A percentile compares a stretch with the other conserved stretches of the same genome.
Evolutionary conservation across 73 alveolate genomes (phyloP).

Genomic region (Symbiodinium natans): DNA sequence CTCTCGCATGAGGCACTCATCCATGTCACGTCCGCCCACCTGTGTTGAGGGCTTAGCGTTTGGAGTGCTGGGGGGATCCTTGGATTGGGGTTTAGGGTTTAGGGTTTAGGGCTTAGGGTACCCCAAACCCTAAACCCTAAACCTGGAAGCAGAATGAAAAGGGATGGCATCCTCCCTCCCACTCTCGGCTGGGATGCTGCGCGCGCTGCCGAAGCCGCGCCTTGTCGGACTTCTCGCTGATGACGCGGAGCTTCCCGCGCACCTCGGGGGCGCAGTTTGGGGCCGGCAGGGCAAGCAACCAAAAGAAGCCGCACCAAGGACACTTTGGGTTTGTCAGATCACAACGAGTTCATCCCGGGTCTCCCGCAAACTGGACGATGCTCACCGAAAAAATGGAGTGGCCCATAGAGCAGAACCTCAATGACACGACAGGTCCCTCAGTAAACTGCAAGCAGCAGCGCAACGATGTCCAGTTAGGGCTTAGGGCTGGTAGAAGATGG

Average conservation of each 20-base stretch:
- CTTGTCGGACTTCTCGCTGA: conserved; percentile 31
- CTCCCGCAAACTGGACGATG: conserved; percentile 30
- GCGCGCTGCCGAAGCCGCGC: neutral
- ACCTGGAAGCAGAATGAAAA: too few relatives aligned
- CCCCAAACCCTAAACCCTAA: too few relatives aligned
- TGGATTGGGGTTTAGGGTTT: too few relatives aligned
- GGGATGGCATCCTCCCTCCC: too few relatives aligned
- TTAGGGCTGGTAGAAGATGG: too few relatives aligned
- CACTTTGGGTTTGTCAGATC: neutral
- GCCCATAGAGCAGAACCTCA: conserved; percentile 70
- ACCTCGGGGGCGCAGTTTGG: neutral
- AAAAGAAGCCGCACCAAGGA: neutral
- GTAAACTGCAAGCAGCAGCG: neutral
- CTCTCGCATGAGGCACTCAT: conserved; percentile 66
- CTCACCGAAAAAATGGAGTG: conserved; percentile 77
- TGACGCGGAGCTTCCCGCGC: conserved; percentile 49
- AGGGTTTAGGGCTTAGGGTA: too few relatives aligned
- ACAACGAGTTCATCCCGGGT: neutral
- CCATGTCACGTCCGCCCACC: conserved; percentile 78
- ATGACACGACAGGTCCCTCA: neutral
- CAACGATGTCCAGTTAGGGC: too few relatives aligned
- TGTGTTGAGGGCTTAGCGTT: neutral
- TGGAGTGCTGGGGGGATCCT: too few relatives aligned
- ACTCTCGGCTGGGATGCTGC: too few relatives aligned
- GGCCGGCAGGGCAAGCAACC: neutral